These are phyloP conservation scores for Marasmius oreades DNA, from an alignment of 1,284 basidiomycete genomes.

Conservation along the genomic window DNA sequence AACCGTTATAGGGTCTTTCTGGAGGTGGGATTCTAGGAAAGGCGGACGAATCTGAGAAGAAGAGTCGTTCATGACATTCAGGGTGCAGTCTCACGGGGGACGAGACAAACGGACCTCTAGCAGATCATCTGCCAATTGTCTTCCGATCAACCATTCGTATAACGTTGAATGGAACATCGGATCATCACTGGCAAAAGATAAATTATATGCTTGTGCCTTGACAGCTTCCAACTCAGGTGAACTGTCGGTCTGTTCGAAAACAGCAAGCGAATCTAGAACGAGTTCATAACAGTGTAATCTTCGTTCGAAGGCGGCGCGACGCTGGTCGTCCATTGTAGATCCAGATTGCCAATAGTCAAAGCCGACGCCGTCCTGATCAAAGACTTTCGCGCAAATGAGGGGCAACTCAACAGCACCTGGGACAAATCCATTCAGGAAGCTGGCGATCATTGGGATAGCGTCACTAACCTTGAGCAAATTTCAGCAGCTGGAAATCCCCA, in stretches of 20 bases:
- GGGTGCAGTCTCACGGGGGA: constrained; percentile 10
- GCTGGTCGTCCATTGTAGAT: constrained; percentile 57
- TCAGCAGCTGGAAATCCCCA: constrained; percentile 81
- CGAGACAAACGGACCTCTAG: constrained; percentile 71
- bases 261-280: constrained; percentile 76
- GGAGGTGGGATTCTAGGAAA: constrained; percentile 86
- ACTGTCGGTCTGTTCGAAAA: constrained; percentile 62
- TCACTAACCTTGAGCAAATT: constrained; percentile 71
- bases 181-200: constrained; percentile 84
- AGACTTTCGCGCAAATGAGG: constrained; percentile 76
- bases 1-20: constrained; percentile 75
- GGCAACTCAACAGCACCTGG: constrained; percentile 86
- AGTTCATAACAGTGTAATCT: constrained; percentile 80
- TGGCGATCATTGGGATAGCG: not conserved
- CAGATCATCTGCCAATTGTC: constrained; percentile 82
- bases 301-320: constrained; percentile 55
- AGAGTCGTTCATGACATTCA: constrained; percentile 7
- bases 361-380: constrained; percentile 78
- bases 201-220: constrained; percentile 71
- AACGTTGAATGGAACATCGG: constrained; percentile 92
- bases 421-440: not conserved
- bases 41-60: constrained; percentile 67
- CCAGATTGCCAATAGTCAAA: constrained; percentile 77
- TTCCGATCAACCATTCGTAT: constrained; percentile 90
- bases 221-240: constrained; percentile 57